phyloP scores from a whole-genome alignment of 1,284 basidiomycete genomes.

The Chondrostereum purpureum region DNA sequence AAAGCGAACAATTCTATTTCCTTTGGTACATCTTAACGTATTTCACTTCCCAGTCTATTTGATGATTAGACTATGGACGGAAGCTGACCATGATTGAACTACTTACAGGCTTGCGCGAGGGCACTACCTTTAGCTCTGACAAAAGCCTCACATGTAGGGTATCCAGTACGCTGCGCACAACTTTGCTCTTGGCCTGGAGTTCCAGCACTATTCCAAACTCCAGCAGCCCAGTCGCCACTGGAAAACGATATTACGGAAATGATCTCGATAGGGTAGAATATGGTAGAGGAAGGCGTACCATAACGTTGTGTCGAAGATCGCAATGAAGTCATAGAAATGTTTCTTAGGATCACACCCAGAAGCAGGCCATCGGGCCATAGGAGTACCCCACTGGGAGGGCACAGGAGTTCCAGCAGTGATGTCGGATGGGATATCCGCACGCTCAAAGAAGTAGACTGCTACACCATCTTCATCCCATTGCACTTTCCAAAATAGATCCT shows the following conservation, averaged over 20 bases:
- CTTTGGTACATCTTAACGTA: conserved; percentile 58
- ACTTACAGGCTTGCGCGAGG: conserved; percentile 75
- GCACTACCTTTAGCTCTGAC: conserved; percentile 64
- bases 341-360: neutral
- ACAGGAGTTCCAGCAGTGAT: conserved; percentile 10
- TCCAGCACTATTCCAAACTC: conserved; percentile 65
- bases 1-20: no score
- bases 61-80: no score
- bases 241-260: no score
- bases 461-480: conserved; percentile 9
- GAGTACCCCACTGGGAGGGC: conserved; percentile 10
- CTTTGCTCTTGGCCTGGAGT: conserved; percentile 75
- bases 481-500: no score
- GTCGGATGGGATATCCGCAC: conserved; percentile 9
- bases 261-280: no score
- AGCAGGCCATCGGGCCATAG: conserved; percentile 9
- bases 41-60: conserved; percentile 73
- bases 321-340: neutral
- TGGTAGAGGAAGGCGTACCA: neutral
- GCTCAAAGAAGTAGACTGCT: conserved; percentile 11
- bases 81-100: no score
- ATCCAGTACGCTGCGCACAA: conserved; percentile 76
- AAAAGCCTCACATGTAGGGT: conserved; percentile 70
- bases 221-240: conserved; percentile 85
- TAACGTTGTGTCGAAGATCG: conserved; percentile 3